Base-by-base conservation (phyloP, 345 rosid genomes). In the Conringia planisiliqua region DNA sequence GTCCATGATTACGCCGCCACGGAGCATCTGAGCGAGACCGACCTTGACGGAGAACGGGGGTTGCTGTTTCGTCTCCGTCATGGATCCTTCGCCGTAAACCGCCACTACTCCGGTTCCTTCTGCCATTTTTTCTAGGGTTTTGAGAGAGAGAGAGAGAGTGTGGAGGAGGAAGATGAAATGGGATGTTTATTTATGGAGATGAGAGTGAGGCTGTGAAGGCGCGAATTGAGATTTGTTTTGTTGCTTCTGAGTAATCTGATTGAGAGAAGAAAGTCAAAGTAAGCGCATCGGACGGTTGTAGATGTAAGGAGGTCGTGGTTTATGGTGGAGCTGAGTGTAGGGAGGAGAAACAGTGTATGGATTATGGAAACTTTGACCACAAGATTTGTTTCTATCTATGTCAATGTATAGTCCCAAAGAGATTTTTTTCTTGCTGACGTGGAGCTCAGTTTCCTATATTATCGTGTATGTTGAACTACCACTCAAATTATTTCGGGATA, bases 1-100 rank as follows among this genome's bases (percentile, higher is more conserved):
- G 71, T 86, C 91, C 91, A 88, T 87, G 47, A 88, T 86, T 9
- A 85, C 91, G 35, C 93, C 91, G 29, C 90, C 90, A 0, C 89
- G 89, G 71, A 88, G 91, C 89, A 88, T 86, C 79, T 88, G 91
- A 18, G 89, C 91, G 7, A 89, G 80, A 4, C 91, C 93, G 6
- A 88, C 96, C 77, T 88, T 88, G 30, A 85, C 89, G 67, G 93
- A 84, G 82, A 89, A 84, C 1, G 93, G 80, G 40, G 86, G 80
- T 71, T 84, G 76, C 64, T 85, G 82, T 9, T 86, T 81, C 73
- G 87, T 76, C 78, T 88, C 93, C 13, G 89, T 81, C 59, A 88
- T 80, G 24, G 88, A 78, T 26, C 88, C 84, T 33, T 86, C 83
- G 2, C 90, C 88, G 78, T 88, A 82, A 11, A 88, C 84, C 3